A percentile compares a stretch with the other conserved stretches of the same genome.
Evolutionary conservation across 768 basidiomycete genomes (phyloP).

Genomic region (Amanita fuliginea): DNA sequence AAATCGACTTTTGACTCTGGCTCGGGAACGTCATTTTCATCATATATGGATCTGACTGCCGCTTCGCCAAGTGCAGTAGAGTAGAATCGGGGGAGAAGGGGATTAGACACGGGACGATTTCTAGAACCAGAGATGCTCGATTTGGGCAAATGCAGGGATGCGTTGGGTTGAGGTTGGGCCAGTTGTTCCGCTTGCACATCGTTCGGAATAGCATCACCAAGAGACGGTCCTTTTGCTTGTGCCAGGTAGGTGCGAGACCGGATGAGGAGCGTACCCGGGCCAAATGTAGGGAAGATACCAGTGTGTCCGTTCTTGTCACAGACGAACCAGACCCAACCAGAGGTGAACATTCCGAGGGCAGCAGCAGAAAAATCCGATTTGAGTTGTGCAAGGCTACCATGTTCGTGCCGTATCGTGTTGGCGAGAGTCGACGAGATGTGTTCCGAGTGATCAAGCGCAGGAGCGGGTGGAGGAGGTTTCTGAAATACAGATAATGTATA

Average conservation of each 20-base stretch:
- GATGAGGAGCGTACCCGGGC: slow-evolving; percentile 80
- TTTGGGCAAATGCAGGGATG: slow-evolving; percentile 26
- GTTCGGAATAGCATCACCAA: slow-evolving; percentile 5
- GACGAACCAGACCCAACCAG: slow-evolving; percentile 86
- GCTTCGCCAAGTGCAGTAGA: not conserved
- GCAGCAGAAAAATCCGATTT: slow-evolving; percentile 71
- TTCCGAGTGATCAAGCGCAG: slow-evolving; percentile 23
- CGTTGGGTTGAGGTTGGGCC: slow-evolving; percentile 16
- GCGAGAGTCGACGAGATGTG: slow-evolving; percentile 23
- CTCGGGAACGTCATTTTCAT: slow-evolving; percentile 1
- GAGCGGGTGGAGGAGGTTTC: slow-evolving; percentile 32
- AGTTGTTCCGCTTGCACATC: slow-evolving; percentile 8
- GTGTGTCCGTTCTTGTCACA: slow-evolving; percentile 46
- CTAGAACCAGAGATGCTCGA: slow-evolving; percentile 27
- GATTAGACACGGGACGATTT: slow-evolving; percentile 12
- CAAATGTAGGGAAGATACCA: slow-evolving; percentile 79
- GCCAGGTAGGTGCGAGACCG: slow-evolving; percentile 37
- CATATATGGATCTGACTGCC: slow-evolving; percentile 11
- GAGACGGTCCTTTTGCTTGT: slow-evolving; percentile 9
- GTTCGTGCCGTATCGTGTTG: slow-evolving; percentile 30
- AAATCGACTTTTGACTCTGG: slow-evolving; percentile 14
- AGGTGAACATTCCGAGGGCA: slow-evolving; percentile 65
- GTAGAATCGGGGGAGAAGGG: slow-evolving; percentile 1
- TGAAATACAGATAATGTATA: slow-evolving; percentile 13
- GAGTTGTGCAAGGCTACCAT: slow-evolving; percentile 56